Percentiles rank a stretch among this genome's conserved stretches.
phyloP scores from a whole-genome alignment of 108 stramenopile species.

The Pseudonitzschia pungens region DNA sequence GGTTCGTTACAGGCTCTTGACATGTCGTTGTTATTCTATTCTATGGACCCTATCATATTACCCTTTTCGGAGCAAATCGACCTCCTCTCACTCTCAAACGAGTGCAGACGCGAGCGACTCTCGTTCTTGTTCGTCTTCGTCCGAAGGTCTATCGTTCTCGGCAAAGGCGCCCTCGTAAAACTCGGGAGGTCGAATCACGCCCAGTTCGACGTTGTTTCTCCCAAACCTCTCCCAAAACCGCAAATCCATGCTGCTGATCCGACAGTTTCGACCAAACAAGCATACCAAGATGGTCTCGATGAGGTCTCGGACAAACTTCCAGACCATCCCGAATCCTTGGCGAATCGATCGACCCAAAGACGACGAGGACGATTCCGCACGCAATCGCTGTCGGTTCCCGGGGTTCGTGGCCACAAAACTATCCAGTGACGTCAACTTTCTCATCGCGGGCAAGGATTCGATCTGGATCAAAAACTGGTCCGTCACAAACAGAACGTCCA shows the following conservation, averaged over 20 bases:
- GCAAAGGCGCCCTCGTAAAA: not conserved
- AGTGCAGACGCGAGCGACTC: not conserved
- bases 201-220: not conserved
- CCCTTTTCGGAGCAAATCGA: no score
- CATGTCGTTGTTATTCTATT: no score
- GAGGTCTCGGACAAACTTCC: constrained; percentile 36
- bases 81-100: not conserved
- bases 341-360: constrained; percentile 21
- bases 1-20: no score
- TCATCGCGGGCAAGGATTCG: constrained; percentile 27
- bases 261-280: constrained; percentile 42
- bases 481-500: constrained; percentile 39
- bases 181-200: constrained; percentile 3
- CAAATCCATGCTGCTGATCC: no score
- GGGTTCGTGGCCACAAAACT: constrained; percentile 29
- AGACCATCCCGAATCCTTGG: not conserved
- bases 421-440: constrained; percentile 16
- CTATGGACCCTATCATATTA: no score
- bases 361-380: constrained; percentile 5
- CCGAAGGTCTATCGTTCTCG: not conserved
- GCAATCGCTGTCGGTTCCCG: not conserved
- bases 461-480: constrained; percentile 37
- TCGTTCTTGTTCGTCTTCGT: not conserved
- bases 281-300: constrained; percentile 47
- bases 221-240: not conserved